Evolutionary conservation across 108 stramenopile genomes (phyloP), one percentile per base, ranked within the genome.

Genomic region (Heterococcus sp.): DNA sequence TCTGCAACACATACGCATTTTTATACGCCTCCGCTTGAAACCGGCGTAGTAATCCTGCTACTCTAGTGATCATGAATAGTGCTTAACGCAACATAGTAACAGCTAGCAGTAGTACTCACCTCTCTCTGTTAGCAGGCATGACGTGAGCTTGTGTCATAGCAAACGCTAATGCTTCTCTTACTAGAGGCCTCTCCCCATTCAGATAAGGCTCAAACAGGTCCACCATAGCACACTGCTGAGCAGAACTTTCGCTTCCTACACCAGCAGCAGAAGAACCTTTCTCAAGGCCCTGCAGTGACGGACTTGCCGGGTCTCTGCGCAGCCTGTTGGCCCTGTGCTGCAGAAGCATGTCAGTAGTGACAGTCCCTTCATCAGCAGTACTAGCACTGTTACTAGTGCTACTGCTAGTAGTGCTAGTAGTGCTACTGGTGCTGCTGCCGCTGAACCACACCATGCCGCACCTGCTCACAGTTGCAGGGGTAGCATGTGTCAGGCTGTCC

Each of bases 381-480:
- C 32, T 35, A 38, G 2, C 66, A 1, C 68, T 39, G 67, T 31
- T 66, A 37, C n/a, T 31, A 2, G 58, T 64, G 32, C 36, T 32
- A 2, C 65, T 64, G 35, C 72, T 72, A 21, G 21, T 14, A 21
- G 8, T 21, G 21, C 21, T 39, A 39, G 30, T 68, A 37, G 21
- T 31, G 3, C 69, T 64, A 31, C n/a, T 32, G 2, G 39, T 66
- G 35, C 72, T 72, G 11, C 35, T 38, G 29, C 71, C 91, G 90
- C 88, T 96, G 87, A 97, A 96, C 93, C 94, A 98, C n/a, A 96
- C 91, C 96, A 99, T 98, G 27, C 98, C 98, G 74, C 97, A 98
- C 37, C 98, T 92, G 33, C 92, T 93, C 27, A 99, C 98, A 2
- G 97, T 97, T 58, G 98, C 98, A 2, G 94, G 95, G 40, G 98